phyloP scores from a whole-genome alignment of 2,329 filamentous ascomycete genomes.

The Lojkania enalia region DNA sequence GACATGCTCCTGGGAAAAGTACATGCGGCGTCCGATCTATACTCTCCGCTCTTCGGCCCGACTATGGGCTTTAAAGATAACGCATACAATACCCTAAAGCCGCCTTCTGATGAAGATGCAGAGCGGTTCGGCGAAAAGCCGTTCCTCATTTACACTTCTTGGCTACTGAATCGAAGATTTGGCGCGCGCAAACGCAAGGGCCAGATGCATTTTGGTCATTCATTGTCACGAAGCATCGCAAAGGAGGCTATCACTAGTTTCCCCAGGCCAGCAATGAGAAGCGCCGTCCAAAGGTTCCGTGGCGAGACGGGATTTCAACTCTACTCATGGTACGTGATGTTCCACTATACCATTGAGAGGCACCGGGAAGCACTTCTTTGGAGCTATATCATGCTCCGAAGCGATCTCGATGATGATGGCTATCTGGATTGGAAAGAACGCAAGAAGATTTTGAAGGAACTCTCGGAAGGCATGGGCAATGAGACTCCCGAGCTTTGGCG shows the following conservation, averaged over 20 bases:
- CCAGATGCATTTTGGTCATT: conserved; percentile 50
- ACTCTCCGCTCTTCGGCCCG: conserved; percentile 50
- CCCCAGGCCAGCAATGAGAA: conserved; percentile 45
- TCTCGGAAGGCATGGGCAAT: conserved; percentile 43
- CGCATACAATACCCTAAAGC: conserved; percentile 45
- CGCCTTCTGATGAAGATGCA: conserved; percentile 39
- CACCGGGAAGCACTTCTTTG: conserved; percentile 50
- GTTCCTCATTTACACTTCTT: conserved; percentile 51
- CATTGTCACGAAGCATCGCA: conserved; percentile 46
- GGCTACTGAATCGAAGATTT: conserved; percentile 51
- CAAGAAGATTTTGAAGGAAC: conserved; percentile 41
- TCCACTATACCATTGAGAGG: conserved; percentile 52
- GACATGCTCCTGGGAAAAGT: conserved; percentile 51
- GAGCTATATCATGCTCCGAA: conserved; percentile 49
- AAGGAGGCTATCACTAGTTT: conserved; percentile 49
- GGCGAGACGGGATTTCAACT: conserved; percentile 50
- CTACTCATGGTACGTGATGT: conserved; percentile 49
- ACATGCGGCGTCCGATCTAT: conserved; percentile 50
- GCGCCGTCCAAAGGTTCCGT: conserved; percentile 48
- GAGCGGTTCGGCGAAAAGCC: conserved; percentile 50
- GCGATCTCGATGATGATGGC: conserved; percentile 44
- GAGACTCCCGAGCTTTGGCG: conserved; percentile 37
- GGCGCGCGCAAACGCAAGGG: conserved; percentile 50
- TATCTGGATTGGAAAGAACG: conserved; percentile 49
- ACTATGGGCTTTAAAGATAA: conserved; percentile 51